phyloP scores from a whole-genome alignment of 768 basidiomycete genomes.

The Podaxis rugospora region DNA sequence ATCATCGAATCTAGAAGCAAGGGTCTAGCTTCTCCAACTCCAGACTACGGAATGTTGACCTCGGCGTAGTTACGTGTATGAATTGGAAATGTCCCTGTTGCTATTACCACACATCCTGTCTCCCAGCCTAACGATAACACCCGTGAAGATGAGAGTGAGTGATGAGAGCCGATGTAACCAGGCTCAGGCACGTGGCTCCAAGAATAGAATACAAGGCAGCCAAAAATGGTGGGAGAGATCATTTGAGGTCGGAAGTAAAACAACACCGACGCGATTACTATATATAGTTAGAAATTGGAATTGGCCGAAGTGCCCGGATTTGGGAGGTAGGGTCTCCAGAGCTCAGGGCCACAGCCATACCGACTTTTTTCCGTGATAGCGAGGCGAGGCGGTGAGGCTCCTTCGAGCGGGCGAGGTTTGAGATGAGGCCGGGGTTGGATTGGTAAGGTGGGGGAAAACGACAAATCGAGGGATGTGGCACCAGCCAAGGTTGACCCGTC shows the following conservation, averaged over 20 bases:
- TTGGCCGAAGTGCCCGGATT: neutral
- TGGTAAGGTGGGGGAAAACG: neutral
- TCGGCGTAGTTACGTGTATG: no score
- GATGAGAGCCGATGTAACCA: no score
- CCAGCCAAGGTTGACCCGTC: neutral
- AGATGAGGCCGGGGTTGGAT: neutral
- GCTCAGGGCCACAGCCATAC: neutral
- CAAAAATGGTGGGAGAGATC: neutral
- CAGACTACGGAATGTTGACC: no score
- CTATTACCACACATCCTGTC: no score
- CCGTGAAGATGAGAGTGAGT: no score
- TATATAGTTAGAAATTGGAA: neutral
- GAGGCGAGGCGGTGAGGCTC: neutral
- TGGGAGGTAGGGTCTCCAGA: neutral
- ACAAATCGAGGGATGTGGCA: neutral
- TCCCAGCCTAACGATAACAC: no score
- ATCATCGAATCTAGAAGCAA: no score
- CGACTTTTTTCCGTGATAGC: neutral
- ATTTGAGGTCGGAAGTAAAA: neutral
- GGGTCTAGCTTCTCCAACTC: no score
- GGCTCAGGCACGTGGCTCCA: neutral
- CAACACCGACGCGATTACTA: neutral
- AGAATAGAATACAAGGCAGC: neutral
- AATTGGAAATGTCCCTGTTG: no score
- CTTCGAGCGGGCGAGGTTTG: no score